phyloP scores from a whole-genome alignment of 2,329 filamentous ascomycete genomes.

The Monilinia laxa region DNA sequence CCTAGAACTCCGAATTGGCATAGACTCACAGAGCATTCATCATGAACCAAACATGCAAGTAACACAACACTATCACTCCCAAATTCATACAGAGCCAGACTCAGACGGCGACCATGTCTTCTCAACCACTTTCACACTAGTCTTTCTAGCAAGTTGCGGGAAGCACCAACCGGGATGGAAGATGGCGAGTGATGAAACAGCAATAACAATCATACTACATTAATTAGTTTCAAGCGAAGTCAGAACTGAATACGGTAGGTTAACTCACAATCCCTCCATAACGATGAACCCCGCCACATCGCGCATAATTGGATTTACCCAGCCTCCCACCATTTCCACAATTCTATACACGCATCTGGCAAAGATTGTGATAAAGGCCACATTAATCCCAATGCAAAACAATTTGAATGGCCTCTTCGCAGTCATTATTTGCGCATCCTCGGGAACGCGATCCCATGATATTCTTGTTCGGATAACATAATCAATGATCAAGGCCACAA shows the following conservation, averaged over 20 bases:
- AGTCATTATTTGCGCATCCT: conserved; percentile 22
- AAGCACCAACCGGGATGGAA: conserved; percentile 45
- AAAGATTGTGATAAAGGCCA: conserved; percentile 30
- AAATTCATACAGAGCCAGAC: background rate
- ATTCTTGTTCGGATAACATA: conserved; percentile 47
- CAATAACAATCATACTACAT: conserved; percentile 47
- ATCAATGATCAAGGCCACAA: conserved; percentile 48
- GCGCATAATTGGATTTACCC: conserved; percentile 63
- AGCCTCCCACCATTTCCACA: conserved; percentile 63
- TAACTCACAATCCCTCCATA: conserved; percentile 53
- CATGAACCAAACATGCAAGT: too few species aligned
- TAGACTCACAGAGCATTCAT: fast-evolving
- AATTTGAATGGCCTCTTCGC: conserved; percentile 26
- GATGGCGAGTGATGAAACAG: conserved; percentile 47
- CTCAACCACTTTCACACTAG: background rate
- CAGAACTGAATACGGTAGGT: too few species aligned
- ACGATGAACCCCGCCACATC: conserved; percentile 59
- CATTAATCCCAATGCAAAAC: conserved; percentile 28
- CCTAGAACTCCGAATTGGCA: background rate
- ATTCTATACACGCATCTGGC: conserved; percentile 41
- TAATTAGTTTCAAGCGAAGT: background rate
- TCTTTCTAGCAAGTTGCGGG: conserved; percentile 13
- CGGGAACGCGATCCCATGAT: conserved; percentile 27
- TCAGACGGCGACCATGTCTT: background rate
- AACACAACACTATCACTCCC: background rate